phyloP scores from a whole-genome alignment of 805 yeast genomes.

The Ogataea dorogensis region DNA sequence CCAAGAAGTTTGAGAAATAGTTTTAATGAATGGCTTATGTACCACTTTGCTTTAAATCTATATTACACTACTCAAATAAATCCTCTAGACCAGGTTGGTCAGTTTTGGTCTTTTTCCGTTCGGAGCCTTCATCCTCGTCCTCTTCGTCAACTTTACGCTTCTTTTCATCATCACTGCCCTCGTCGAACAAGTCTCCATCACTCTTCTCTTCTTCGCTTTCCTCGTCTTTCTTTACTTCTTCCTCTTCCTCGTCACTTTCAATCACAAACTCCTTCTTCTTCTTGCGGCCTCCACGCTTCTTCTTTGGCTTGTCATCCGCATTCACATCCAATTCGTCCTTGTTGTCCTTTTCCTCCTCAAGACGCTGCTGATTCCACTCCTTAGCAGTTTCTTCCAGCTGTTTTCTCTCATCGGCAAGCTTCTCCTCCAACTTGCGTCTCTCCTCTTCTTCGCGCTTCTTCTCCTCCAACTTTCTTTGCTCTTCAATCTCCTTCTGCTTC shows the following conservation, averaged over 20 bases:
- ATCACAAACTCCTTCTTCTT: slow-evolving; percentile 32
- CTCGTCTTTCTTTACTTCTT: slow-evolving; percentile 12
- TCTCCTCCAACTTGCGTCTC: slow-evolving; percentile 45
- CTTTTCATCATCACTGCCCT: slow-evolving; percentile 30
- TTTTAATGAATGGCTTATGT: slow-evolving; percentile 1
- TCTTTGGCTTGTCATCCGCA: slow-evolving; percentile 34
- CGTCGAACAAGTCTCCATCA: slow-evolving; percentile 14
- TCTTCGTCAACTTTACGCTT: slow-evolving; percentile 9
- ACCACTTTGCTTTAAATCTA: slow-evolving; percentile 6
- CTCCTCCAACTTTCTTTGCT: slow-evolving; percentile 42
- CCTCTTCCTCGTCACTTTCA: slow-evolving; percentile 27
- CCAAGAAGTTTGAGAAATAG: slow-evolving; percentile 33
- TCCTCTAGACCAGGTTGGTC: slow-evolving; percentile 28
- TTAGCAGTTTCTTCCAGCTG: slow-evolving; percentile 55
- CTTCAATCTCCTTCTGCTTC: slow-evolving; percentile 55
- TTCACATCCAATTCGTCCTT: slow-evolving; percentile 35
- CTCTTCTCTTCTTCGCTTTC: slow-evolving; percentile 16
- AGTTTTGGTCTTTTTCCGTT: slow-evolving; percentile 19
- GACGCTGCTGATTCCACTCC: slow-evolving; percentile 47
- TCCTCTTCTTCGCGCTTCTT: slow-evolving; percentile 45
- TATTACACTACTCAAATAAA: slow-evolving; percentile 12
- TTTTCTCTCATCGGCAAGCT: slow-evolving; percentile 43
- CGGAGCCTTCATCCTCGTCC: slow-evolving; percentile 12
- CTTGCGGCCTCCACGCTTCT: slow-evolving; percentile 26
- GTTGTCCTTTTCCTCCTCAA: slow-evolving; percentile 36